Evolutionary conservation across 106 monocot genomes (phyloP).

Genomic region (Hemerocallis citrina): DNA sequence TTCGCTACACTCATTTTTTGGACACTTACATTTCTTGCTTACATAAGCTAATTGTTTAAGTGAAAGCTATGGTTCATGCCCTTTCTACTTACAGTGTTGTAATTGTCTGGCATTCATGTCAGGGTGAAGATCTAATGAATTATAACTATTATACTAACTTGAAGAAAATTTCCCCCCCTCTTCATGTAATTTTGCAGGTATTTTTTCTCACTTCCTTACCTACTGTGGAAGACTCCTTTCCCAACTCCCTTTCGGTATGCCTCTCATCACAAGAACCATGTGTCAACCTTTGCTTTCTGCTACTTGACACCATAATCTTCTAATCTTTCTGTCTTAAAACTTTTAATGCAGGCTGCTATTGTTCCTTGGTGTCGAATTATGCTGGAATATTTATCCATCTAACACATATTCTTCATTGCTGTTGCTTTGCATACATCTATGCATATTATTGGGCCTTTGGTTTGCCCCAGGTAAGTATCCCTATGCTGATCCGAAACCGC

Average conservation of each 20-base stretch:
- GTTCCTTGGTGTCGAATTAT: slow-evolving; percentile 67
- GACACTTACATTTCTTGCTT: too few species aligned
- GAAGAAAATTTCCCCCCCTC: too few species aligned
- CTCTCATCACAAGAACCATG: background rate
- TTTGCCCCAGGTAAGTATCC: slow-evolving; percentile 45
- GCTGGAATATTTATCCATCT: slow-evolving; percentile 96
- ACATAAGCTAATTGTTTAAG: too few species aligned
- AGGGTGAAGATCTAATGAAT: too few species aligned
- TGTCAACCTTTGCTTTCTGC: background rate
- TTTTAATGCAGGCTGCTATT: slow-evolving; percentile 49
- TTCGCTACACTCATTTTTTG: too few species aligned
- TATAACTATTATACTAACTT: too few species aligned
- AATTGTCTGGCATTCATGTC: too few species aligned
- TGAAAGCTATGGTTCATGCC: too few species aligned
- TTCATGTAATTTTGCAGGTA: slow-evolving; percentile 44
- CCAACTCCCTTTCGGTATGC: slow-evolving; percentile 55
- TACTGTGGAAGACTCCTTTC: slow-evolving; percentile 88
- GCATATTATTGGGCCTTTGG: slow-evolving; percentile 77
- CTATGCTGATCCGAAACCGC: slow-evolving; percentile 9
- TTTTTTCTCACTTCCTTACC: slow-evolving; percentile 91
- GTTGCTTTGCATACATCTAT: slow-evolving; percentile 47
- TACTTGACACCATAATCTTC: background rate
- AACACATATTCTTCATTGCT: slow-evolving; percentile 65
- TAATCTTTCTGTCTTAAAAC: background rate
- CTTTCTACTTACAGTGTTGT: too few species aligned